Conservation (phyloP, 2,329 filamentous ascomycete genomes). For the Verticillium tricorpus region DNA sequence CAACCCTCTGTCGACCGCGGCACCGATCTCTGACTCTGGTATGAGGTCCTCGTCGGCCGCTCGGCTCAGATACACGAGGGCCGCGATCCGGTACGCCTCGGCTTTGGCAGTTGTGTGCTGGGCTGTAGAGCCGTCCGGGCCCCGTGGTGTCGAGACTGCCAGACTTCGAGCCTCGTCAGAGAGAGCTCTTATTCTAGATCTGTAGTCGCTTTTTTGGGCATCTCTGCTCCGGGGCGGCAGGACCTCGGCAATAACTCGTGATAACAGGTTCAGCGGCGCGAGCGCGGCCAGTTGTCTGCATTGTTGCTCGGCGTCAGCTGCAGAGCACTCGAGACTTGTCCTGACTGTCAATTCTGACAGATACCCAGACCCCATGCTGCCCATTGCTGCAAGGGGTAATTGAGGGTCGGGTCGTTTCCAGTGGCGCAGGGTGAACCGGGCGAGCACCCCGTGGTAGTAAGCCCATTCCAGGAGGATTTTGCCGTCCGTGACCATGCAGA, state of each 20-base stretch:
- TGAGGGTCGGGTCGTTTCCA: constrained; percentile 12
- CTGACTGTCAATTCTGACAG: background rate
- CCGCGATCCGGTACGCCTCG: constrained; percentile 2
- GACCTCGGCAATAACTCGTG: background rate
- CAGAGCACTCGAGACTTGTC: background rate
- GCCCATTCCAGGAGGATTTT: constrained; percentile 20
- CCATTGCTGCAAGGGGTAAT: no score
- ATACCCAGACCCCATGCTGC: no score
- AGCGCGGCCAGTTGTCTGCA: background rate
- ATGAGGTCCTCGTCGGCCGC: background rate
- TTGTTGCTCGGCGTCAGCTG: background rate
- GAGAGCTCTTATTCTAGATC: background rate
- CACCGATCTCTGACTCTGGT: background rate
- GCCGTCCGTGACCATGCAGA: constrained; percentile 3
- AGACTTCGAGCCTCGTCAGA: background rate
- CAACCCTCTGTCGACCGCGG: background rate
- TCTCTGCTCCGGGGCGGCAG: background rate
- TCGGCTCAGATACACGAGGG: constrained; percentile 7
- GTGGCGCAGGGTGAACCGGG: constrained; percentile 21
- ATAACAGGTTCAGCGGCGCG: background rate
- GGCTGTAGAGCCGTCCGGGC: background rate
- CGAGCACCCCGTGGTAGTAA: constrained; percentile 21
- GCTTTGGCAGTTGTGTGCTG: background rate
- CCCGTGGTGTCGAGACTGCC: background rate
- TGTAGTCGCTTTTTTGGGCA: background rate